phyloP scores from a whole-genome alignment of 306 rosid species.

The Alnus rubra region DNA sequence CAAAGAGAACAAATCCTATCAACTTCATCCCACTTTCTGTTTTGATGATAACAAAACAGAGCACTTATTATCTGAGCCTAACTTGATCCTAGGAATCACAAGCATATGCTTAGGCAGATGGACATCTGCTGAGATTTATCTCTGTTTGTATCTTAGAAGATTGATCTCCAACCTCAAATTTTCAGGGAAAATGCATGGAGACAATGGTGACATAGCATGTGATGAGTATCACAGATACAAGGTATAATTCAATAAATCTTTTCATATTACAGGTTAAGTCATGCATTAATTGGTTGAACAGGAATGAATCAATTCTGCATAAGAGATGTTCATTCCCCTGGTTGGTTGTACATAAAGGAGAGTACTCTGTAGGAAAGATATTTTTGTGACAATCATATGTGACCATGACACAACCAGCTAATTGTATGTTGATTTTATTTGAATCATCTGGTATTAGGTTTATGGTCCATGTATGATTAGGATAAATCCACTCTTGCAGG shows the following conservation, averaged over 20 bases:
- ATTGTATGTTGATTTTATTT: neutral
- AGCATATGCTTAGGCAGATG: neutral
- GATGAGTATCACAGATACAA: conserved; percentile 27
- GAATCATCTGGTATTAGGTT: neutral
- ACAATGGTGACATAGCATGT: conserved; percentile 20
- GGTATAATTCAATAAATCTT: conserved; percentile 8
- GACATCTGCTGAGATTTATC: neutral
- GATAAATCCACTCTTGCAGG: neutral
- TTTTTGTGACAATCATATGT: neutral
- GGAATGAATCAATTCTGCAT: neutral
- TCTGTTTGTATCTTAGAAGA: neutral
- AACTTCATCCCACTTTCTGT: too few relatives aligned
- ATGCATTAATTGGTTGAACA: neutral
- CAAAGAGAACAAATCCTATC: too few relatives aligned
- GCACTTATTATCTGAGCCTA: too few relatives aligned
- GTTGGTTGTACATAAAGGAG: neutral
- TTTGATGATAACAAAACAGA: too few relatives aligned
- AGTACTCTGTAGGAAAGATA: neutral
- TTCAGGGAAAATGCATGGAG: conserved; percentile 5
- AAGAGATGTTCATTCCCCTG: too few relatives aligned
- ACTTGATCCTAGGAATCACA: neutral
- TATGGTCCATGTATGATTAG: neutral
- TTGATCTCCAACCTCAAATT: neutral
- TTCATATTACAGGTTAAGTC: neutral
- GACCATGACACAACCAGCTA: neutral